A percentile compares a stretch with the other conserved stretches of the same genome.
Evolutionary conservation across 2,329 filamentous ascomycete genomes (phyloP).

Genomic region (Malbranchea zuffiana): DNA sequence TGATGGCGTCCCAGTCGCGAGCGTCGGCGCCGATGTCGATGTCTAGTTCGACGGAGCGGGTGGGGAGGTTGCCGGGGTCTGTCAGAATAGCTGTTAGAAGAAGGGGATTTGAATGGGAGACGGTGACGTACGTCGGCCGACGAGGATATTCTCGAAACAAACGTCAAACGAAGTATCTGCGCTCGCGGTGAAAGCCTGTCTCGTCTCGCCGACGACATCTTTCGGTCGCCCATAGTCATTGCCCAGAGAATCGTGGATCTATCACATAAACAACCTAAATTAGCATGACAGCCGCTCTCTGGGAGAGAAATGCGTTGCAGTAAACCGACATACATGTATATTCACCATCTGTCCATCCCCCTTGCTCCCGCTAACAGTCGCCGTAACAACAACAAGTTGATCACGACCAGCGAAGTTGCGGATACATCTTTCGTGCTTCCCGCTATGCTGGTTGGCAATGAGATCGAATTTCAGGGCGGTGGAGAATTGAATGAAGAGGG

Average conservation of each 20-base stretch:
- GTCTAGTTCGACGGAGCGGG: conserved; percentile 75
- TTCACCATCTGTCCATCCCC: conserved; percentile 90
- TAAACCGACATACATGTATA: conserved; percentile 61
- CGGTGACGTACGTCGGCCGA: conserved; percentile 49
- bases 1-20: conserved; percentile 95
- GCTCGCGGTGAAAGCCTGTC: conserved; percentile 88
- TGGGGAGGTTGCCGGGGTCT: conserved; percentile 38
- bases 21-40: conserved; percentile 95
- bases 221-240: conserved; percentile 91
- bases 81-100: conserved; percentile 6
- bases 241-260: conserved; percentile 91
- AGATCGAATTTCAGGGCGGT: conserved; percentile 87
- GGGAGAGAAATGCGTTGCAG: neutral
- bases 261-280: conserved; percentile 13
- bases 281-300: neutral
- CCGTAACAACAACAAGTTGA: conserved; percentile 89
- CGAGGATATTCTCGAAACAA: conserved; percentile 81
- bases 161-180: conserved; percentile 89
- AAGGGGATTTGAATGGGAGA: conserved; percentile 7
- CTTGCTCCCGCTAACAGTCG: conserved; percentile 70
- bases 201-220: conserved; percentile 82
- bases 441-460: conserved; percentile 52
- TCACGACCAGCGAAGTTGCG: conserved; percentile 90
- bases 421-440: conserved; percentile 73
- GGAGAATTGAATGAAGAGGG: conserved; percentile 8